Percentiles rank a stretch among this genome's conserved stretches.
Conservation (phyloP, 2,329 filamentous ascomycete species). For the Elsinoe ampelina region DNA sequence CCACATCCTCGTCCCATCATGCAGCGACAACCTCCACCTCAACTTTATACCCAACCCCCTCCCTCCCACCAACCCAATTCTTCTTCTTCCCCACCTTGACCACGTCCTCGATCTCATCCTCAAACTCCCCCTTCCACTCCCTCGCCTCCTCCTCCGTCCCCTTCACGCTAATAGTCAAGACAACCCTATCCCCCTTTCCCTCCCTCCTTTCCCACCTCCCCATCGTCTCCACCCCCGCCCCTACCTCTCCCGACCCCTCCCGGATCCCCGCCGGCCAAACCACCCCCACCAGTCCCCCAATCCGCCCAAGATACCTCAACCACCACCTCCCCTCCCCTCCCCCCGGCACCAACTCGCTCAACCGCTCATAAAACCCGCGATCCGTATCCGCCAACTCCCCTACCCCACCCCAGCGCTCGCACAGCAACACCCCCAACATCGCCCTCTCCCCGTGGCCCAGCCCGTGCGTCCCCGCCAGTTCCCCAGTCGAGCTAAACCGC, state of each 20-base stretch:
- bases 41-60: slow-evolving; percentile 34
- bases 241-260: slow-evolving; percentile 5
- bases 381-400: slow-evolving; percentile 49
- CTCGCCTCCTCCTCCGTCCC: slow-evolving; percentile 22
- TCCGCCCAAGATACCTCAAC: slow-evolving; percentile 53
- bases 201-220: slow-evolving; percentile 33
- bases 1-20: neutral
- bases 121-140: slow-evolving; percentile 33
- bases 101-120: slow-evolving; percentile 34
- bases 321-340: slow-evolving; percentile 53
- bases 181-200: slow-evolving; percentile 35
- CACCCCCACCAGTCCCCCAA: slow-evolving; percentile 48
- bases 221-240: slow-evolving; percentile 30
- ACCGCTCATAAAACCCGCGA: slow-evolving; percentile 42
- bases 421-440: slow-evolving; percentile 60
- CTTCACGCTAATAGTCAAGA: slow-evolving; percentile 34
- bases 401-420: slow-evolving; percentile 60
- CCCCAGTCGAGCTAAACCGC: slow-evolving; percentile 60
- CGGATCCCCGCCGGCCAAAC: slow-evolving; percentile 54
- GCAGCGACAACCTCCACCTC: slow-evolving; percentile 21
- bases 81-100: slow-evolving; percentile 53
- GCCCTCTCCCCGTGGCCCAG: slow-evolving; percentile 64
- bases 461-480: slow-evolving; percentile 60
- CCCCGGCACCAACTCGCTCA: slow-evolving; percentile 45
- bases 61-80: slow-evolving; percentile 40